Evolutionary conservation across 345 rosid genomes (phyloP).

Genomic region (Pistacia integerrima): DNA sequence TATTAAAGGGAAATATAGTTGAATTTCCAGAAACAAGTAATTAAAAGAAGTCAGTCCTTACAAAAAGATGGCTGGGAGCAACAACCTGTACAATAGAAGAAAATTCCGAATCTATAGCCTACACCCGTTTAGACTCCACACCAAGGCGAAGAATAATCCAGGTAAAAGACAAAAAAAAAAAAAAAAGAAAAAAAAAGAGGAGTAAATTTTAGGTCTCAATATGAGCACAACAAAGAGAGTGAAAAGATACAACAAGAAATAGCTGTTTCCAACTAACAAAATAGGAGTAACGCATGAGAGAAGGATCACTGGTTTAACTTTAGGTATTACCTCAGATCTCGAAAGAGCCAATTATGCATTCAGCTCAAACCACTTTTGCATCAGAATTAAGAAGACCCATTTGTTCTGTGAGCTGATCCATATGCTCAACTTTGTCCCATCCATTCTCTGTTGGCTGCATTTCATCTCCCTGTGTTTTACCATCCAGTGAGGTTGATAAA

Average conservation of each 20-base stretch:
- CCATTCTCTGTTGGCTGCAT: conserved; percentile 39
- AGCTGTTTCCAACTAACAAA: conserved; percentile 22
- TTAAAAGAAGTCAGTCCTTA: neutral
- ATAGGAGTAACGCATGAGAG: neutral
- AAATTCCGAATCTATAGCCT: neutral
- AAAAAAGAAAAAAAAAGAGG: too few species aligned
- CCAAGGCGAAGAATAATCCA: neutral
- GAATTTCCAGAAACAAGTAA: neutral
- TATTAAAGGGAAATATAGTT: neutral
- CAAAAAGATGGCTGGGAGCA: neutral
- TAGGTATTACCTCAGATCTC: conserved; percentile 9
- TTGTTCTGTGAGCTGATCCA: conserved; percentile 82
- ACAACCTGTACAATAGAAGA: neutral
- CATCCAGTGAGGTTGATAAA: conserved; percentile 42
- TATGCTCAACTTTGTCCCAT: conserved; percentile 50
- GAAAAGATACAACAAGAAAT: conserved; percentile 13
- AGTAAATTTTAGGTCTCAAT: conserved; percentile 8
- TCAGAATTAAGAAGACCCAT: conserved; percentile 82
- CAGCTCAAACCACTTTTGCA: conserved; percentile 30
- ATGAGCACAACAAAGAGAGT: conserved; percentile 19
- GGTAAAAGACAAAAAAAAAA: neutral
- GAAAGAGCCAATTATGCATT: conserved; percentile 16
- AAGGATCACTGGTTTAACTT: conserved; percentile 8
- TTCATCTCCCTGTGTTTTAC: conserved; percentile 16
- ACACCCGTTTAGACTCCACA: neutral